These are phyloP conservation scores for Roridomyces roridus DNA, from an alignment of 768 basidiomycete species.

Conservation along the genomic window DNA sequence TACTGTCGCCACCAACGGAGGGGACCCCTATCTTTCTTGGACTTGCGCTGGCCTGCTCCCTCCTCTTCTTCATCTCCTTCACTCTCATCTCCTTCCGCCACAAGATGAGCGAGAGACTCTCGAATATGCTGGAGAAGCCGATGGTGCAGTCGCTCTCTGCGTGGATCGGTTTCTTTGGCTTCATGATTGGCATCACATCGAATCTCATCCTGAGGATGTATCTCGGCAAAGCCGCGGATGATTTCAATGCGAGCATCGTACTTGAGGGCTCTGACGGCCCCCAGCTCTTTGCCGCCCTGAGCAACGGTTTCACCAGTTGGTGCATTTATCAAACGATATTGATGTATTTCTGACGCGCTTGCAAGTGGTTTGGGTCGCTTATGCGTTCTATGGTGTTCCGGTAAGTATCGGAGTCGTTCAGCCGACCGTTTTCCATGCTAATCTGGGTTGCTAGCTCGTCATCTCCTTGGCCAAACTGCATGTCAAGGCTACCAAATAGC, in stretches of 20 bases:
- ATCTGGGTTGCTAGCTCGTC: conserved; percentile 41
- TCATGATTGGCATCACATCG: conserved; percentile 71
- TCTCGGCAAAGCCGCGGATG: conserved; percentile 80
- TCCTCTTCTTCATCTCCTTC: conserved; percentile 70
- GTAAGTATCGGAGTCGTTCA: conserved; percentile 8
- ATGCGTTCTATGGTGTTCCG: conserved; percentile 75
- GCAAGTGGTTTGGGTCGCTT: conserved; percentile 81
- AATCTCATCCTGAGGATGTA: conserved; percentile 81
- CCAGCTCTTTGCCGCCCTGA: conserved; percentile 62
- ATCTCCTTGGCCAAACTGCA: conserved; percentile 73
- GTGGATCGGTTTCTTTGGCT: conserved; percentile 81
- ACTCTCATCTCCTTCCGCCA: conserved; percentile 70
- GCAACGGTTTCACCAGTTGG: conserved; percentile 81
- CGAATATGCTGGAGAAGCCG: conserved; percentile 59
- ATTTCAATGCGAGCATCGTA: conserved; percentile 72
- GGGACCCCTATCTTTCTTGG: conserved; percentile 70
- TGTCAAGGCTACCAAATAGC: conserved; percentile 53
- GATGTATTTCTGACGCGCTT: background rate
- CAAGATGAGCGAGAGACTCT: conserved; percentile 60
- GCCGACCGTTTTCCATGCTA: no score
- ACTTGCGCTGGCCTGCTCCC: conserved; percentile 59
- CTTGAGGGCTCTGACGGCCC: conserved; percentile 60
- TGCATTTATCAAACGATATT: conserved; percentile 17
- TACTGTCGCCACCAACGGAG: conserved; percentile 65
- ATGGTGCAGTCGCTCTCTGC: conserved; percentile 63